These are phyloP conservation scores for Rugonectria rugulosa DNA, from an alignment of 2,329 filamentous ascomycete genomes.

Conservation along the genomic window DNA sequence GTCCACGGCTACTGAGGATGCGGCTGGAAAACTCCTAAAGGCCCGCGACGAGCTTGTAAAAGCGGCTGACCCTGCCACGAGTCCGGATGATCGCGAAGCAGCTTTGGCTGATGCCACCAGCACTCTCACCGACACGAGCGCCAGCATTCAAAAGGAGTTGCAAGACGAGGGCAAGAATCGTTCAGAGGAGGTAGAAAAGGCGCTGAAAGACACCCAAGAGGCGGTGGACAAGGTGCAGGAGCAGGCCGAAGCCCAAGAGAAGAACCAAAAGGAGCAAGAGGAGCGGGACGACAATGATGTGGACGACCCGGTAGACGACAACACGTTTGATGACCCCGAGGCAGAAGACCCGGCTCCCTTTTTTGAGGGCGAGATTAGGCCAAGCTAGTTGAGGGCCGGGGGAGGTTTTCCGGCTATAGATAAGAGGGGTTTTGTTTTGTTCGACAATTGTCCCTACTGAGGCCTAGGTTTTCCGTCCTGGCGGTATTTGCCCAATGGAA, in stretches of 20 bases:
- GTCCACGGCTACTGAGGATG: not conserved
- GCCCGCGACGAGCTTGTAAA: not conserved
- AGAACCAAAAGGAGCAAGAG: not conserved
- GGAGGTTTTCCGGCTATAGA: too few relatives aligned
- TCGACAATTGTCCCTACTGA: too few relatives aligned
- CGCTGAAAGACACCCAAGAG: not conserved
- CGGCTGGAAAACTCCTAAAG: not conserved
- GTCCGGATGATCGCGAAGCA: not conserved
- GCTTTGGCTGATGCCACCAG: not conserved
- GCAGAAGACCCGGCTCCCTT: not conserved
- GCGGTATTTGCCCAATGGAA: too few relatives aligned
- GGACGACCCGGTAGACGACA: not conserved
- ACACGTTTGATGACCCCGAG: not conserved
- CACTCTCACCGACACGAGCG: not conserved
- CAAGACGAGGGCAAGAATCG: not conserved
- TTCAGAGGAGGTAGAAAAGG: not conserved
- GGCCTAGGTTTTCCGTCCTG: too few relatives aligned
- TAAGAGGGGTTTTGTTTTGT: too few relatives aligned
- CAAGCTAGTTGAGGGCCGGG: slow-evolving; percentile 1
- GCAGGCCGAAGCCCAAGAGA: not conserved
- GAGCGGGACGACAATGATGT: not conserved
- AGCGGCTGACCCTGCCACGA: not conserved
- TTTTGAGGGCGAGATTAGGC: not conserved
- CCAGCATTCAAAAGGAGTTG: not conserved
- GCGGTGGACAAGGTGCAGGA: not conserved